A percentile compares a stretch with the other conserved stretches of the same genome.
Evolutionary conservation across 805 yeast species (phyloP).

Genomic region (Torulaspora indica): DNA sequence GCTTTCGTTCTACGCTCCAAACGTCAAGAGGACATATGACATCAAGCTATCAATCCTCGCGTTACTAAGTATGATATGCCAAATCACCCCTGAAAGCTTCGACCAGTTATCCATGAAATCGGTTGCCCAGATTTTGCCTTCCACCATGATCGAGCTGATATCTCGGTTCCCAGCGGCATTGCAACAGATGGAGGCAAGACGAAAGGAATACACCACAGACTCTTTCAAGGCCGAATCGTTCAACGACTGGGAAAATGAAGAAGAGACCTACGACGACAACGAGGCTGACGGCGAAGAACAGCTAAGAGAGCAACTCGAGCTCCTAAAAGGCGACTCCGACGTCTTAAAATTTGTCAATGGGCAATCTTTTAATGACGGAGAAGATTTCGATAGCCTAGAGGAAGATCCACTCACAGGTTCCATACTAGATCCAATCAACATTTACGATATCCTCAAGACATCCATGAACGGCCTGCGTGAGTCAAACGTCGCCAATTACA

Average conservation of each 20-base stretch:
- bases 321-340: slow-evolving; percentile 44
- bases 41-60: slow-evolving; percentile 72
- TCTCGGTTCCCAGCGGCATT: slow-evolving; percentile 69
- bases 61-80: slow-evolving; percentile 45
- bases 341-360: slow-evolving; percentile 35
- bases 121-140: slow-evolving; percentile 47
- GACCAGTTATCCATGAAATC: slow-evolving; percentile 36
- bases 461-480: slow-evolving; percentile 48
- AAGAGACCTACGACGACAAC: slow-evolving; percentile 38
- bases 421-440: slow-evolving; percentile 71
- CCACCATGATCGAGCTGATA: slow-evolving; percentile 48
- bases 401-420: slow-evolving; percentile 81
- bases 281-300: slow-evolving; percentile 38
- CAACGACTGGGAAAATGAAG: slow-evolving; percentile 33
- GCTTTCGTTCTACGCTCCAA: slow-evolving; percentile 39
- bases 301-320: slow-evolving; percentile 44
- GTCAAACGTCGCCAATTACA: slow-evolving; percentile 46
- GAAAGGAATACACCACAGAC: slow-evolving; percentile 47
- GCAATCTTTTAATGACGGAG: slow-evolving; percentile 37
- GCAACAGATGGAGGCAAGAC: slow-evolving; percentile 54
- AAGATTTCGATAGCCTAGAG: slow-evolving; percentile 66
- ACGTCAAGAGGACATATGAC: slow-evolving; percentile 69
- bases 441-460: slow-evolving; percentile 60
- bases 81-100: slow-evolving; percentile 30
- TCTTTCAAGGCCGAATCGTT: slow-evolving; percentile 35